Evolutionary conservation across 2,329 filamentous ascomycete species (phyloP), one percentile per base, ranked within the genome.

Genomic region (Penicillium sp.): DNA sequence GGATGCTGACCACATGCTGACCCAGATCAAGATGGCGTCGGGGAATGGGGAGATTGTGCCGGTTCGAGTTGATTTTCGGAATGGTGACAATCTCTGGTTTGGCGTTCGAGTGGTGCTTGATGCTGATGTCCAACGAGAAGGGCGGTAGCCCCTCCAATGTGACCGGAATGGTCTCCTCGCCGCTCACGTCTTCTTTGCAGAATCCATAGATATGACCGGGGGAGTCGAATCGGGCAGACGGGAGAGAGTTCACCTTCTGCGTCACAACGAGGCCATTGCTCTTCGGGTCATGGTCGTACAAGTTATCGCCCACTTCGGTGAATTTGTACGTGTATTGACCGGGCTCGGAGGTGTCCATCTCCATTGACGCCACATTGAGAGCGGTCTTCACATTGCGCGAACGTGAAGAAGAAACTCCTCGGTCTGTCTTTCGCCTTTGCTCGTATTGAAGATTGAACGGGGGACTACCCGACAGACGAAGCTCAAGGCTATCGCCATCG

Each of bases 141-240:
- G 93, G 93, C 6, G 91, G 82, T 13, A 85, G 76, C 31, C 93
- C 93, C 49, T 86, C 86, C 14, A 98, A 77, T 2, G 80, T 84
- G 49, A 98, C 85, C 0, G 91, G 90, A 44, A 98, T 95, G 32
- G 81, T 82, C 62, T 98, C 90, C 60, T 94, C 88, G 26, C 84
- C 81, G 44, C 82, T 81, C 41, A 86, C 80, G 59, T 95, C 88
- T 47, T 89, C 84, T 66, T 89, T 85, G 71, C 93, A 98, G 69
- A 91, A 95, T 65, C 93, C 95, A 75, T 96, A 96, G 0, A 88
- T 90, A 67, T 93, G 93, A 13, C 90, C 90, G 3, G 90, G 88
- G 56, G 87, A 87, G 48, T 79, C 77, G 63, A 98, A 98, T 4
- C 79, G 77, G 3, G 90, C 93, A 2, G 84, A 81, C 1, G 93